Evolutionary conservation across 371 early-diverging fungal genomes (phyloP), one percentile per base, ranked within the genome.

Genomic region (Mucor saturninus): DNA sequence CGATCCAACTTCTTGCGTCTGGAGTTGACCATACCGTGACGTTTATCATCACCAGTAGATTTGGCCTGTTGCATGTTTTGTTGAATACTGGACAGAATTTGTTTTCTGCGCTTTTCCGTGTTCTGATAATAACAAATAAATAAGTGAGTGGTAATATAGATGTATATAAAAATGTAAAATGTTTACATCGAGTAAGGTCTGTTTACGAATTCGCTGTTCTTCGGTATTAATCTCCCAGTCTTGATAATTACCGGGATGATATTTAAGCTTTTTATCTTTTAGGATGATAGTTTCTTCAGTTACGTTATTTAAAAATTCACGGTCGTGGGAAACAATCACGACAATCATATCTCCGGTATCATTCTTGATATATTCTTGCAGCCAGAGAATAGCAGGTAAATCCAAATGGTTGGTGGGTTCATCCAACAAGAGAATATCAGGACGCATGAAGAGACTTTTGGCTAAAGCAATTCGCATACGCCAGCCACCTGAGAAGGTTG

Each of bases 361-460:
- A 28, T 81, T 71, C 9, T 83, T 72, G 5, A 94, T 60, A 58
- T 93, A 93, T 37, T 83, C 76, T 67, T 88, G 86, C 2, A 95
- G 77, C 94, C 94, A 95, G 10, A 89, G 65, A 43, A 90, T 90
- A 29, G 93, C 90, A 13, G 89, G 89, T 14, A 95, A 61, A 68
- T 93, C 93, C 69, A 93, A 79, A 74, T 92, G 91, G 69, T 93
- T 92, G 49, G 89, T 91, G 21, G 93, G 93, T 77, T 97, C 97
- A 68, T 97, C 97, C 40, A 95, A 64, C n/a, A 95, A 80, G 32
- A 96, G 79, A 28, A 96, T 64, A 71, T 94, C 89, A 1, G 94
- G 92, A 43, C 85, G 77, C 49, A 89, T 66, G 67, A 91, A 91
- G 37, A 96, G 69, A 11, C 94, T 93, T 56, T 86, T 86, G 2